Conservation (phyloP, 2,329 filamentous ascomycete genomes). For the Apiospora koreana region DNA sequence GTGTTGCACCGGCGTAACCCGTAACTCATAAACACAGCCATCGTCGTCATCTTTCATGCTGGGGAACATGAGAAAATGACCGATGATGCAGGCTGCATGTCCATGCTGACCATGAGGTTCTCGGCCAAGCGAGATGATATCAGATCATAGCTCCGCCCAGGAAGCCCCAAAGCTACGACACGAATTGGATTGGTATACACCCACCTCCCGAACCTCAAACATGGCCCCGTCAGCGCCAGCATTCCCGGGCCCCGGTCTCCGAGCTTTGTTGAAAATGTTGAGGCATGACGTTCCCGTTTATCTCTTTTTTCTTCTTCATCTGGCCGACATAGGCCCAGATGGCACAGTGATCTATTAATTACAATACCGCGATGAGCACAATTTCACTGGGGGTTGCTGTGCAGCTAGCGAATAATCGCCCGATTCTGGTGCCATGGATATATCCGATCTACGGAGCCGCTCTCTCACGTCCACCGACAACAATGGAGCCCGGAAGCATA, state of each 20-base stretch:
- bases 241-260: background rate
- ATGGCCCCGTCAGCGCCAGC: background rate
- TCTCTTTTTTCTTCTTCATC: background rate
- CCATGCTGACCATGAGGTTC: background rate
- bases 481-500: background rate
- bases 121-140: background rate
- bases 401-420: background rate
- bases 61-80: background rate
- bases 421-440: background rate
- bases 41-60: background rate
- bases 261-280: background rate
- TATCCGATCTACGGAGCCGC: background rate
- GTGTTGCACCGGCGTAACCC: background rate
- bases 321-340: background rate
- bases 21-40: background rate
- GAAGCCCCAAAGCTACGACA: background rate
- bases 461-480: background rate
- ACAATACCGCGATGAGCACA: background rate
- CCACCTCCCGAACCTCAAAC: background rate
- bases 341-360: background rate
- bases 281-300: background rate
- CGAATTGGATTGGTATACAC: background rate
- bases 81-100: background rate
- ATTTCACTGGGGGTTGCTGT: background rate
- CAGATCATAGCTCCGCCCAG: background rate